Evolutionary conservation across 345 rosid species (phyloP).

Genomic region (Stellera chamaejasme): DNA sequence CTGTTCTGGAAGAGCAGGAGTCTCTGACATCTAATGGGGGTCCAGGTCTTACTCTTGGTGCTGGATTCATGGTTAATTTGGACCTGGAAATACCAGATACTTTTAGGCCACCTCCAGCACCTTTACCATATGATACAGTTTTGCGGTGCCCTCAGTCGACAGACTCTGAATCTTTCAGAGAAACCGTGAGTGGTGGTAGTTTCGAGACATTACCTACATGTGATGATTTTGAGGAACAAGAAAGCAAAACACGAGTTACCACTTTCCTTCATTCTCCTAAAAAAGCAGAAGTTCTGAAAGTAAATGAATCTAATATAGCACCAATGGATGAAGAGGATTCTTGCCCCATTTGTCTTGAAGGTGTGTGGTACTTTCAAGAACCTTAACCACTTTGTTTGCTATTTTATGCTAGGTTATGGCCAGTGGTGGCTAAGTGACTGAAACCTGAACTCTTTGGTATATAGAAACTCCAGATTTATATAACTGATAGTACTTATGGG

Average conservation of each 20-base stretch:
- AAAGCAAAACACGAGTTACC: constrained; percentile 37
- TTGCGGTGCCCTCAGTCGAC: constrained; percentile 31
- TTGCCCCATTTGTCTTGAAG: constrained; percentile 91
- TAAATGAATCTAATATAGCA: constrained; percentile 18
- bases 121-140: constrained; percentile 65
- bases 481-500: constrained; percentile 11
- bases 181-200: constrained; percentile 32
- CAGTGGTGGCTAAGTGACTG: too few relatives aligned
- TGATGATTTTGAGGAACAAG: constrained; percentile 41
- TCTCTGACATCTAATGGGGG: constrained; percentile 34
- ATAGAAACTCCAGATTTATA: not conserved
- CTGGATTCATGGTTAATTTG: constrained; percentile 53
- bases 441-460: not conserved
- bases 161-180: constrained; percentile 25
- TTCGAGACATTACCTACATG: constrained; percentile 29
- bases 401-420: too few relatives aligned
- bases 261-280: constrained; percentile 37
- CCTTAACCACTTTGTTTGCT: not conserved
- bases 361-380: constrained; percentile 20
- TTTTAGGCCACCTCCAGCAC: constrained; percentile 62
- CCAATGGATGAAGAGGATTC: constrained; percentile 62
- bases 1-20: constrained; percentile 42
- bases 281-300: constrained; percentile 37
- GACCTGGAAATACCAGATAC: constrained; percentile 57
- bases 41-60: constrained; percentile 33